These are phyloP conservation scores for Globisporangium paroecandrum DNA, from an alignment of 352 stramenopile species.

Conservation along the genomic window DNA sequence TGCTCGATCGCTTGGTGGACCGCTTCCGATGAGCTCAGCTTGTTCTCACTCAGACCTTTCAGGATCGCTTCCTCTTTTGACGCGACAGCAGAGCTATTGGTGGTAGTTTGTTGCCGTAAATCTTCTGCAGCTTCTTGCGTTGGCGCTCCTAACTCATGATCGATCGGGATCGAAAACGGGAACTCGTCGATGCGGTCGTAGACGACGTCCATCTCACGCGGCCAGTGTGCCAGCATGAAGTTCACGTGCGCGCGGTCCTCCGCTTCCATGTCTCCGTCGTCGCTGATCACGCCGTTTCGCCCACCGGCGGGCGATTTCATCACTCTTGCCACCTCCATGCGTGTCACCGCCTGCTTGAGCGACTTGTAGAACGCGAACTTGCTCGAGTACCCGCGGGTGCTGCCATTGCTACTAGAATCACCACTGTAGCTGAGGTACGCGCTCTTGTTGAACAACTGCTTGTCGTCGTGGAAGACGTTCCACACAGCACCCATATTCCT, in stretches of 20 bases:
- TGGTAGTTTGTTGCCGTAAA: neutral
- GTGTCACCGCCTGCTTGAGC: constrained; percentile 31
- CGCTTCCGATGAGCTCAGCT: constrained; percentile 41
- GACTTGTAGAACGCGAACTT: constrained; percentile 32
- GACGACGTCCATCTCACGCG: constrained; percentile 33
- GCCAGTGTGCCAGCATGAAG: constrained; percentile 51
- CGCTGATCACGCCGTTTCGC: neutral
- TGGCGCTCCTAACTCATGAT: constrained; percentile 28
- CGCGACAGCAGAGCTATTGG: neutral
- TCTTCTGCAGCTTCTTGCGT: neutral
- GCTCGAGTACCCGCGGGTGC: constrained; percentile 10
- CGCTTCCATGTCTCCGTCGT: constrained; percentile 12
- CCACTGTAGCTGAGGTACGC: constrained; percentile 19
- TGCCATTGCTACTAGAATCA: neutral
- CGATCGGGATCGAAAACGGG: constrained; percentile 30
- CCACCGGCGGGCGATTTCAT: neutral
- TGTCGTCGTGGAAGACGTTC: constrained; percentile 25
- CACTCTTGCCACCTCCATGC: constrained; percentile 30
- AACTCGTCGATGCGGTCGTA: constrained; percentile 41
- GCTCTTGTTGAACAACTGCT: constrained; percentile 31
- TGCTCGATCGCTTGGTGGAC: constrained; percentile 41
- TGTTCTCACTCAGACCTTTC: constrained; percentile 37
- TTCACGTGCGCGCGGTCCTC: constrained; percentile 27
- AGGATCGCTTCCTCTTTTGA: constrained; percentile 44
- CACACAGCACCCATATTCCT: constrained; percentile 28